Evolutionary conservation across 331 rosid genomes (phyloP), one percentile per base, ranked within the genome.

Genomic region (Saraca asoca): DNA sequence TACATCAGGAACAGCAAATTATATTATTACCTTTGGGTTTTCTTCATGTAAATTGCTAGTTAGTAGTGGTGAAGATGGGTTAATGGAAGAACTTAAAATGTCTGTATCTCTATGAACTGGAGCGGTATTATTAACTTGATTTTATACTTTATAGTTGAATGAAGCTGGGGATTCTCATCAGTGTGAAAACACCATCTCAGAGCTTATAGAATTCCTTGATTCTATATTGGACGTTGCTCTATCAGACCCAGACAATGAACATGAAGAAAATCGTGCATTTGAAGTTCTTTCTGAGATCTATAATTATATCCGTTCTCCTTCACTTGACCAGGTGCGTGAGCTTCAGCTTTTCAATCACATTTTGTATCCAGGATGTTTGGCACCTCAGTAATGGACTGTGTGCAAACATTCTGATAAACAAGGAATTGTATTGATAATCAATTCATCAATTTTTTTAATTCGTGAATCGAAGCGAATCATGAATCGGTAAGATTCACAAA

Each of bases 141-240:
- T 50, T 37, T 63, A 15, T 59, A 38, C 53, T 58, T 63, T 46
- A 13, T 69, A 90, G 94, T 58, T 78, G 59, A 75, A 37, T 62
- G 87, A 74, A 68, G 83, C 43, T 34, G 83, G 75, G 70, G 80
- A 75, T 78, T 64, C 74, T 34, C 68, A 39, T 43, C 79, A 79
- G 39, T 77, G 71, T 48, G 79, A 78, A 69, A 76, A 39, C 58
- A 51, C 79, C 3, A 64, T 80, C 53, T 62, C 71, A 2, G 85
- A 82, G 78, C 84, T 94, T 69, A 68, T 75, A 61, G 14, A 33
- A 50, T 83, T 78, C 73, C 89, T 90, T 24, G 83, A 71, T 80
- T 79, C 87, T 37, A 58, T 79, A 31, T 73, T 78, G 41, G 89
- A 87, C 37, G 81, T 71, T 38, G 75, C 85, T 38, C 64, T 61